Conservation (phyloP, 805 yeast species). For the Yamadazyma scolyti region DNA sequence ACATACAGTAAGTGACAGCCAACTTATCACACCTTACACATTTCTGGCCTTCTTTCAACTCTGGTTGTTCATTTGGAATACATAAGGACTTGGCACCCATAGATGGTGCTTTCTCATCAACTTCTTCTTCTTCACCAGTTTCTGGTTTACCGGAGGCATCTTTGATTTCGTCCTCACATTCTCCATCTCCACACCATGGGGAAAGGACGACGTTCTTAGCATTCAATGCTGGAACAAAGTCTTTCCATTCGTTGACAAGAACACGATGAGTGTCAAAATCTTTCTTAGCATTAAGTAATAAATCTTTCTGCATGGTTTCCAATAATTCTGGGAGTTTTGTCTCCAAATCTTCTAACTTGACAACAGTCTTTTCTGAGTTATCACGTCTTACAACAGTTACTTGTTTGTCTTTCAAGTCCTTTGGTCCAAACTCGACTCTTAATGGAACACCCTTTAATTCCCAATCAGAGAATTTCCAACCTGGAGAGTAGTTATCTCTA, state of each 20-base stretch:
- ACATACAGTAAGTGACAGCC: conserved; percentile 87
- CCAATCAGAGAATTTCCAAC: conserved; percentile 98
- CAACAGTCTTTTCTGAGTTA: conserved; percentile 68
- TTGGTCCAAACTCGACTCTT: conserved; percentile 94
- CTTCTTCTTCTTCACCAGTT: conserved; percentile 78
- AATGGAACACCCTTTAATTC: conserved; percentile 95
- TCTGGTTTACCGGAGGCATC: conserved; percentile 79
- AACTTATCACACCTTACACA: conserved; percentile 80
- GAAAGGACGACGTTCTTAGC: conserved; percentile 84
- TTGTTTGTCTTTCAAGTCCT: conserved; percentile 76
- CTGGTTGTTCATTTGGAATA: conserved; percentile 92
- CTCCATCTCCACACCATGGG: conserved; percentile 96
- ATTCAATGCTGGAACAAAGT: conserved; percentile 90
- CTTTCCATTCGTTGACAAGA: conserved; percentile 78
- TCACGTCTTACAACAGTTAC: conserved; percentile 93
- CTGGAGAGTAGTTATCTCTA: conserved; percentile 94
- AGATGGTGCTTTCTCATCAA: conserved; percentile 93
- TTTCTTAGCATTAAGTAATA: conserved; percentile 76
- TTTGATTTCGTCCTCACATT: conserved; percentile 96
- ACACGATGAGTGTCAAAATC: conserved; percentile 83
- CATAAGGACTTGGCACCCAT: conserved; percentile 99
- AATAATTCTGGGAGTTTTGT: conserved; percentile 68
- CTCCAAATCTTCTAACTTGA: conserved; percentile 58
- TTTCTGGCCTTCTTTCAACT: conserved; percentile 69
- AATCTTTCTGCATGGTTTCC: conserved; percentile 74